These are phyloP conservation scores for Fistulinella staudtii DNA, from an alignment of 1,284 basidiomycete genomes.

Conservation along the genomic window DNA sequence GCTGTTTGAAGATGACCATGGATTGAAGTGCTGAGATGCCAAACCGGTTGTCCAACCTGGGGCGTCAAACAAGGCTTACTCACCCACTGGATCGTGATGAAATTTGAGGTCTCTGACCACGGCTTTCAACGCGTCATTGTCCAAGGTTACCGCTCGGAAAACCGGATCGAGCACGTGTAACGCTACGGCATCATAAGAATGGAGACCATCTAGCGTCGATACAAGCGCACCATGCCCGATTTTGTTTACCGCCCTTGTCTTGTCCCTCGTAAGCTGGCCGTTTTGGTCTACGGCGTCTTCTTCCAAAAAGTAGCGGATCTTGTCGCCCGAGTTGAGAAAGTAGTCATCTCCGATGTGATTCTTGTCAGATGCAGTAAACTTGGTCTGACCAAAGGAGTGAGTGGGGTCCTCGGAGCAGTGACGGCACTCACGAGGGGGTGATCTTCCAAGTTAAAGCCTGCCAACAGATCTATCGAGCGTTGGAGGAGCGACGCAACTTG, in stretches of 20 bases:
- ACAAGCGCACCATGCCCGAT: slow-evolving; percentile 73
- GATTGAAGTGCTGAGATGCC: slow-evolving; percentile 74
- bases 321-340: slow-evolving; percentile 88
- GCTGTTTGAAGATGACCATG: slow-evolving; percentile 93
- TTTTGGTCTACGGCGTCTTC: slow-evolving; percentile 66
- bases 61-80: slow-evolving; percentile 10
- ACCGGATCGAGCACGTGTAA: slow-evolving; percentile 82
- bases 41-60: too few species aligned
- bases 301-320: slow-evolving; percentile 89
- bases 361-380: slow-evolving; percentile 78
- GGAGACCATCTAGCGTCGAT: too few species aligned
- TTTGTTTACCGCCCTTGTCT: slow-evolving; percentile 78
- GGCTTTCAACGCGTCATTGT: slow-evolving; percentile 63
- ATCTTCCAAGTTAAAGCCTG: slow-evolving; percentile 68
- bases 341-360: slow-evolving; percentile 88
- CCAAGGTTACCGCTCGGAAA: slow-evolving; percentile 75
- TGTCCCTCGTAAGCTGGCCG: slow-evolving; percentile 71
- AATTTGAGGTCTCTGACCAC: slow-evolving; percentile 74
- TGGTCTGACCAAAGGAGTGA: slow-evolving; percentile 53
- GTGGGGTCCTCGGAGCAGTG: background rate
- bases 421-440: slow-evolving; percentile 68
- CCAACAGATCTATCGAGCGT: slow-evolving; percentile 70
- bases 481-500: slow-evolving; percentile 62
- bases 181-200: slow-evolving; percentile 41
- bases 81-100: slow-evolving; percentile 80